phyloP scores from a whole-genome alignment of 345 rosid genomes.

The Eucalyptus lansdowneana region DNA sequence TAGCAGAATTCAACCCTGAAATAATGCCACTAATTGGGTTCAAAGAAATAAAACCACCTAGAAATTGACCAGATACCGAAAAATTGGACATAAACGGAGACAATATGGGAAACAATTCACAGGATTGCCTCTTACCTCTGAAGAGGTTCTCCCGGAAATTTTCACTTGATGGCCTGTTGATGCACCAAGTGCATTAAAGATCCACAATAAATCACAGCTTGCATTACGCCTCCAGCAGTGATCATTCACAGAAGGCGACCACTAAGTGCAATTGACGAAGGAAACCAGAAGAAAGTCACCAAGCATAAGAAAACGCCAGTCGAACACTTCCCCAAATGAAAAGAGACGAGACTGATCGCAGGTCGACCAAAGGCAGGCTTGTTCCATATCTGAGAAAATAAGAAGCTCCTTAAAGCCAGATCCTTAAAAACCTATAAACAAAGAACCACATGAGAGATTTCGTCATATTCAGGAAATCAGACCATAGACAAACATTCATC shows the following conservation, averaged over 20 bases:
- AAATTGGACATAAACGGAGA: not conserved
- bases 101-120: not conserved
- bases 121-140: not conserved
- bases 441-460: not conserved
- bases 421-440: constrained; percentile 30
- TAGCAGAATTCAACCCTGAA: constrained; percentile 38
- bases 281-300: constrained; percentile 64
- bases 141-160: not conserved
- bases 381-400: constrained; percentile 52
- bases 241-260: constrained; percentile 14
- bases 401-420: constrained; percentile 28
- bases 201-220: constrained; percentile 38
- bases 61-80: not conserved
- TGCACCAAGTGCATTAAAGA: constrained; percentile 23
- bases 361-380: constrained; percentile 44
- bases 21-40: not conserved
- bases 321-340: constrained; percentile 72
- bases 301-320: constrained; percentile 64
- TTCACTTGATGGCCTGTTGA: not conserved
- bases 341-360: constrained; percentile 44
- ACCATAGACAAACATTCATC: not conserved
- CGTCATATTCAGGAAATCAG: not conserved
- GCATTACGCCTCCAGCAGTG: constrained; percentile 50
- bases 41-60: not conserved
- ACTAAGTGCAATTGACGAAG: constrained; percentile 85